Evolutionary conservation across 2,329 filamentous ascomycete species (phyloP), one percentile per base, ranked within the genome.

Genomic region (Calonectria hongkongensis): DNA sequence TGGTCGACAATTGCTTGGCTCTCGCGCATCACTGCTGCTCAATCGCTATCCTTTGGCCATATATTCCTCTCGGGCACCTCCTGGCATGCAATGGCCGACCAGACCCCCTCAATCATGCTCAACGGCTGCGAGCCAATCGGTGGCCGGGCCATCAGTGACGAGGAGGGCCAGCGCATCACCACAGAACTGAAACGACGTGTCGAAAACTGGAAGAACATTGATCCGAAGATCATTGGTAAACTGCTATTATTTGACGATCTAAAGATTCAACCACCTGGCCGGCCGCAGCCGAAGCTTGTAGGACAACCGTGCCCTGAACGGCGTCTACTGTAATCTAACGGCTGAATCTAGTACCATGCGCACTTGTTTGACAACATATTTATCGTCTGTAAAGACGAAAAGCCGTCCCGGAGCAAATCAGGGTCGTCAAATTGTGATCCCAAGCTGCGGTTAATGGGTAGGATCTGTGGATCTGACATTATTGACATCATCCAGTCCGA

Each of bases 171-270:
- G 7, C 54, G 54, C 1, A 21, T 60, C 12, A 60, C 54, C n/a
- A 41, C 54, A 9, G 54, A 60, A 21, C 54, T 60, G 25, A 60
- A 41, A 60, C 54, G 54, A 60, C 54, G 54, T 39, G 54, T 60
- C 54, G 54, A 60, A 60, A 60, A 60, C 25, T 60, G 54, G 54
- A 60, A 60, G 36, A 60, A 60, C 36, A 60, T 60, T 60, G 30
- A 60, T 60, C 54, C 54, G 54, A 60, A 60, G 54, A 27, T 41
- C 2, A 60, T 60, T 30, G 54, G 54, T 5, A 60, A 25, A 25
- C 36, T 60, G 27, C 33, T 60, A 13, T 25, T 60, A 15, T 60
- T 27, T 12, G 54, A 60, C n/a, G 16, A 21, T 25, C 54, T 60
- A 10, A 9, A 16, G n/a, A 60, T 60, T 16, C 36, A 39, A 39